Conservation (phyloP, 768 basidiomycete species). For the Pleurotus pulmonarius region DNA sequence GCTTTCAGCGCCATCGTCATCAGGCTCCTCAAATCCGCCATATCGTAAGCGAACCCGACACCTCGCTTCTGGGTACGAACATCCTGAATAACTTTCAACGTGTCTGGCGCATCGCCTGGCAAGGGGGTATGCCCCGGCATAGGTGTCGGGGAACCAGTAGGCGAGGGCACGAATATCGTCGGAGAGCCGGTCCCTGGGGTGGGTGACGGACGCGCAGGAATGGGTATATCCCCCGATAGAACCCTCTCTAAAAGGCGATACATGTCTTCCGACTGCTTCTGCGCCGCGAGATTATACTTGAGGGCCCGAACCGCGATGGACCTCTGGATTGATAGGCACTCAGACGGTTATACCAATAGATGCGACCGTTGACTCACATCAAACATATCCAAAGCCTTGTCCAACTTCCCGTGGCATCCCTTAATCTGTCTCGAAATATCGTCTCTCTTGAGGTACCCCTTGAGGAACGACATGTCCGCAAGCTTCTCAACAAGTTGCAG, state of each 20-base stretch:
- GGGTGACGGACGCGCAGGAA: not conserved
- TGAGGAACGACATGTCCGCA: conserved; percentile 52
- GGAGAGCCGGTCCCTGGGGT: conserved; percentile 1
- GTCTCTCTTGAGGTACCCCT: conserved; percentile 58
- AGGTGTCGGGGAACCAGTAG: not conserved
- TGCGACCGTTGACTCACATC: conserved; percentile 27
- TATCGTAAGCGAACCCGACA: conserved; percentile 48
- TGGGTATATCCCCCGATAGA: not conserved
- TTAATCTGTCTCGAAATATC: conserved; percentile 51
- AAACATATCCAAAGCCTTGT: conserved; percentile 51
- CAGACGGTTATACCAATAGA: no score
- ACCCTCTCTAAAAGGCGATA: not conserved
- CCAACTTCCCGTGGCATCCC: conserved; percentile 47
- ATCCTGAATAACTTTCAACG: conserved; percentile 19
- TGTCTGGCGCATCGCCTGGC: conserved; percentile 13
- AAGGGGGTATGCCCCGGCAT: not conserved
- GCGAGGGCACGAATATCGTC: not conserved
- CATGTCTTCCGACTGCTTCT: conserved; percentile 22
- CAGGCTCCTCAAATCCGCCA: conserved; percentile 50
- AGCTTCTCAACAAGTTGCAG: conserved; percentile 11
- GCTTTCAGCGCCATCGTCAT: conserved; percentile 55
- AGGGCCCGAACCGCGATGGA: conserved; percentile 50
- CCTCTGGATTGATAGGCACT: conserved; percentile 6
- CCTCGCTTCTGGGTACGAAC: conserved; percentile 31
- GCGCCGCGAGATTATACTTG: conserved; percentile 41